These are phyloP conservation scores for Mycena rosella DNA, from an alignment of 768 basidiomycete species.

Conservation along the genomic window DNA sequence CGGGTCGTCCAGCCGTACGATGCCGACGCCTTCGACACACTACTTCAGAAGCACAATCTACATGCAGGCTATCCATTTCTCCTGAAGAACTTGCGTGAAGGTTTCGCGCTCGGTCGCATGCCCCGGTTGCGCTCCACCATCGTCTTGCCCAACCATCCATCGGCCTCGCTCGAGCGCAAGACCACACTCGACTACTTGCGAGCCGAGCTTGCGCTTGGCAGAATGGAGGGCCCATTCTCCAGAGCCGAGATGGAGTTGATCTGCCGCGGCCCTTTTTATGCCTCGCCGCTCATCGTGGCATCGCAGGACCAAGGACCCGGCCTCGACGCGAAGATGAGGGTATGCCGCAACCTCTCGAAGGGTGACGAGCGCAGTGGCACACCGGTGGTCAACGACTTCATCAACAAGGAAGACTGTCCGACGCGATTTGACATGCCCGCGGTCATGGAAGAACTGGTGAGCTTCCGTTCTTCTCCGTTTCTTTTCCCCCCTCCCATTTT, in stretches of 20 bases:
- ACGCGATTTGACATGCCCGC: conserved; percentile 31
- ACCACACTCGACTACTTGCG: conserved; percentile 27
- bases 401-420: conserved; percentile 32
- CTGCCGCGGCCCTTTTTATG: conserved; percentile 40
- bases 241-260: conserved; percentile 34
- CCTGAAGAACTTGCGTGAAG: conserved; percentile 41
- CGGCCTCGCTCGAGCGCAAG: conserved; percentile 16
- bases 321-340: conserved; percentile 31
- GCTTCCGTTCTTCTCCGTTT: conserved; percentile 5
- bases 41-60: conserved; percentile 42
- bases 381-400: conserved; percentile 34
- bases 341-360: too few species aligned
- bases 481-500: conserved; percentile 19
- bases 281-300: conserved; percentile 40
- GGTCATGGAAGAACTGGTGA: conserved; percentile 33
- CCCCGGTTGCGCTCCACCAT: neutral
- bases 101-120: too few species aligned
- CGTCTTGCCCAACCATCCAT: conserved; percentile 31
- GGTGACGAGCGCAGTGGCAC: conserved; percentile 9
- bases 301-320: conserved; percentile 30
- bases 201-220: conserved; percentile 7
- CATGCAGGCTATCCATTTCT: conserved; percentile 45
- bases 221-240: conserved; percentile 33
- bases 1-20: conserved; percentile 48
- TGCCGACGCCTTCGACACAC: conserved; percentile 40